Evolutionary conservation across 129 eudicot species (phyloP), one percentile per base, ranked within the genome.

Genomic region (Apium graveolens): DNA sequence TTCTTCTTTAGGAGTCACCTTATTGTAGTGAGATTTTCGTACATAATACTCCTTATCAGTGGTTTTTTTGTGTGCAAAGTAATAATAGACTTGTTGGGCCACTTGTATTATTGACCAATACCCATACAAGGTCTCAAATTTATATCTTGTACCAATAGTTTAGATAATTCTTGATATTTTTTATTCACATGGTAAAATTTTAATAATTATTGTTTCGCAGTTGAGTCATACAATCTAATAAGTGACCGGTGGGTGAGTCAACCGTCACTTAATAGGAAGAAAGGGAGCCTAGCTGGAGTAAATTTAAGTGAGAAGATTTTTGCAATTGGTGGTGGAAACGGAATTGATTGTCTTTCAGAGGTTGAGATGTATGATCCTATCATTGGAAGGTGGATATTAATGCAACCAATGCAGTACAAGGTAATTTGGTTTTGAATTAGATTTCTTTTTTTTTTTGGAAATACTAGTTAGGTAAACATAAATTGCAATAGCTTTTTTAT

Each of bases 261-360:
- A 77, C 90, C 97, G 26, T 78, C 93, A 13, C 76, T 86, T 12
- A 84, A 78, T 74, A 53, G 76, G 78, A 82, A 77, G 85, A 94
- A 85, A 70, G 90, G 86, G 73, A 83, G 86, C 45, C 70, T 83
- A 4, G 90, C 96, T 3, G 93, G 87, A 31, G 96, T 90, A 49
- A 82, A 85, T 80, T 35, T 91, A 7, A 1, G 51, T 70, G 92
- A 79, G 76, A 91, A 72, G 49, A 79, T 94, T 18, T 94, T 76
- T 46, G 97, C 92, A 18, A 44, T 89, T 69, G 97, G 98, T 70
- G 98, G 98, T 26, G 83, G 81, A 37, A 78, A 87, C 76, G 93
- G 86, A 53, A 69, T 31, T 41, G 82, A 84, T 4, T 86, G 86
- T 71, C 84, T 87, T 53, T 81, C 98, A 0, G 89, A 88, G 70